phyloP scores from a whole-genome alignment of 2,329 filamentous ascomycete genomes.

The Pseudogymnoascus sp. region DNA sequence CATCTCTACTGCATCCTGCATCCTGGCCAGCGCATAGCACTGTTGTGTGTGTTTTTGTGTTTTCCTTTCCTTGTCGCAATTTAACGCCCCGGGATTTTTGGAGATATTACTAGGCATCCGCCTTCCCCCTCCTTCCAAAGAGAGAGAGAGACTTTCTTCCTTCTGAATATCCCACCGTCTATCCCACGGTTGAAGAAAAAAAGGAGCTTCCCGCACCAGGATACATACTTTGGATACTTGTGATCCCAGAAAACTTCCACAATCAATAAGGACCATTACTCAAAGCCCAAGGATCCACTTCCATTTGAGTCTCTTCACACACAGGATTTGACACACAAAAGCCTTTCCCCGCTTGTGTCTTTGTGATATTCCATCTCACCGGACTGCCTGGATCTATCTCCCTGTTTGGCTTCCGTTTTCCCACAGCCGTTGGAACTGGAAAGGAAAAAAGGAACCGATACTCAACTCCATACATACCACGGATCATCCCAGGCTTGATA shows the following conservation, averaged over 20 bases:
- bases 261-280: neutral
- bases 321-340: neutral
- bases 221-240: neutral
- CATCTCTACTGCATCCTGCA: neutral
- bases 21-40: neutral
- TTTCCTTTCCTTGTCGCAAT: neutral
- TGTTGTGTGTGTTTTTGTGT: neutral
- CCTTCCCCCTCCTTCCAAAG: neutral
- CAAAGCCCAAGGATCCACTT: neutral
- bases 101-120: neutral
- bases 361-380: neutral
- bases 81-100: neutral
- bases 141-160: neutral
- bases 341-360: neutral
- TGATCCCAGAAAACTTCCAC: neutral
- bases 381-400: slow-evolving; percentile 2
- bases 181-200: neutral
- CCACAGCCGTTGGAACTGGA: neutral
- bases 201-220: neutral
- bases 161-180: neutral
- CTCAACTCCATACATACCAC: neutral
- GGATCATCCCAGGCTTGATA: neutral
- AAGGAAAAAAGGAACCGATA: neutral
- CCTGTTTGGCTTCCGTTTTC: neutral
- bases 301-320: neutral